Percentiles rank a stretch among this genome's conserved stretches.
These are phyloP conservation scores for Exserohilum turcica DNA, from an alignment of 2,329 filamentous ascomycete species.

Conservation along the genomic window DNA sequence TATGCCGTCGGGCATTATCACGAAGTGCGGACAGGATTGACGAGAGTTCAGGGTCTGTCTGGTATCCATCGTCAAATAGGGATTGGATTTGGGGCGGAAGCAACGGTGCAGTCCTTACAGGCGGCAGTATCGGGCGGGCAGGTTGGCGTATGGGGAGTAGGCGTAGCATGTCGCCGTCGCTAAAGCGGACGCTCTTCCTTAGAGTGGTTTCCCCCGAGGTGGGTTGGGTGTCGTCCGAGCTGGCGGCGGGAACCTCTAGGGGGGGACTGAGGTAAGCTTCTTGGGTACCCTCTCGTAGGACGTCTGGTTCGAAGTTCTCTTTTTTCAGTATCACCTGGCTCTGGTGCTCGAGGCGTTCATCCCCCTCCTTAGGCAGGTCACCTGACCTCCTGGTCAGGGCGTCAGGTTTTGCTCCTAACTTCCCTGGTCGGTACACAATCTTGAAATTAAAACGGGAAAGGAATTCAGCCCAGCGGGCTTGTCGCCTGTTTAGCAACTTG, in stretches of 20 bases:
- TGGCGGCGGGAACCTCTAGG: background rate
- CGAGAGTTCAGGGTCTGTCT: background rate
- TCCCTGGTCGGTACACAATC: background rate
- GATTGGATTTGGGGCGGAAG: background rate
- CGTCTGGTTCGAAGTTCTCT: background rate
- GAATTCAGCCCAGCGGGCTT: slow-evolving; percentile 29
- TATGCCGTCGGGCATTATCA: background rate
- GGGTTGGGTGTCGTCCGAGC: background rate
- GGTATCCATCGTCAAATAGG: background rate
- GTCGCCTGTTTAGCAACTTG: slow-evolving; percentile 28
- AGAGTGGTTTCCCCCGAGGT: background rate
- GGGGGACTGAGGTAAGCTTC: background rate
- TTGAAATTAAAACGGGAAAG: slow-evolving; percentile 4
- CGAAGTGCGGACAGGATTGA: background rate
- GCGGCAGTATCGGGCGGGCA: background rate
- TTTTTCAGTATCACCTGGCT: background rate
- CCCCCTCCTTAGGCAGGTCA: background rate
- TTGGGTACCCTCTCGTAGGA: background rate
- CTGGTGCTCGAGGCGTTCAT: background rate
- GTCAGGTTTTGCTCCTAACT: background rate
- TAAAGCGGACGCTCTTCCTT: background rate
- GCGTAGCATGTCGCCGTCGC: background rate
- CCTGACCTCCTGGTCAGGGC: background rate
- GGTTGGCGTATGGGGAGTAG: background rate
- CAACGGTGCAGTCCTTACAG: background rate